These are phyloP conservation scores for Neonectria sp. DNA, from an alignment of 2,329 filamentous ascomycete genomes.

Conservation along the genomic window DNA sequence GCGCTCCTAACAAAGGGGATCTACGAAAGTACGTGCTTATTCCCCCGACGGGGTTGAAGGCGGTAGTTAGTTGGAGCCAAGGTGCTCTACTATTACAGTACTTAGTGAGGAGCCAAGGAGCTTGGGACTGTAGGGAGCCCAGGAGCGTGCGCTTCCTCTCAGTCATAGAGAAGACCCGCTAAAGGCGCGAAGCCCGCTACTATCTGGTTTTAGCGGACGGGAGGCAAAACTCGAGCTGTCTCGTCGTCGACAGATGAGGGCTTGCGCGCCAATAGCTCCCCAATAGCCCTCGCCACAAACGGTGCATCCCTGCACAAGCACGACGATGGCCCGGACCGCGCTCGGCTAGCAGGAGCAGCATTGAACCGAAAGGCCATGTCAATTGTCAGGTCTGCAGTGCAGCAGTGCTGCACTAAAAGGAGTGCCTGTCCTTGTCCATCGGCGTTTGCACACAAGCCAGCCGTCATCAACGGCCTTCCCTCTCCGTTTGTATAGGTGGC, in stretches of 20 bases:
- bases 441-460: constrained; percentile 11
- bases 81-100: too few relatives aligned
- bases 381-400: background rate
- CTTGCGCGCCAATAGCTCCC: constrained; percentile 27
- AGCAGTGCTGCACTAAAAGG: constrained; percentile 4
- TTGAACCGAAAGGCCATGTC: constrained; percentile 3
- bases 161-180: background rate
- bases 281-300: constrained; percentile 24
- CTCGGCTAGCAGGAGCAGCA: constrained; percentile 6
- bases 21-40: constrained; percentile 32
- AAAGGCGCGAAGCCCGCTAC: background rate
- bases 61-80: background rate
- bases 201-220: background rate
- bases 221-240: constrained; percentile 19
- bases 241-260: constrained; percentile 15
- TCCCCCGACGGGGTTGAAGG: constrained; percentile 18
- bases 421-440: constrained; percentile 15
- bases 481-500: constrained; percentile 17
- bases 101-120: background rate
- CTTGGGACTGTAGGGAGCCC: background rate
- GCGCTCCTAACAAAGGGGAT: constrained; percentile 39
- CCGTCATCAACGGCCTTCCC: constrained; percentile 19
- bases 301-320: constrained; percentile 24
- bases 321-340: constrained; percentile 11
- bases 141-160: constrained; percentile 4